These are phyloP conservation scores for Carex scoparia DNA, from an alignment of 176 grass and related monocot genomes.

Conservation along the genomic window DNA sequence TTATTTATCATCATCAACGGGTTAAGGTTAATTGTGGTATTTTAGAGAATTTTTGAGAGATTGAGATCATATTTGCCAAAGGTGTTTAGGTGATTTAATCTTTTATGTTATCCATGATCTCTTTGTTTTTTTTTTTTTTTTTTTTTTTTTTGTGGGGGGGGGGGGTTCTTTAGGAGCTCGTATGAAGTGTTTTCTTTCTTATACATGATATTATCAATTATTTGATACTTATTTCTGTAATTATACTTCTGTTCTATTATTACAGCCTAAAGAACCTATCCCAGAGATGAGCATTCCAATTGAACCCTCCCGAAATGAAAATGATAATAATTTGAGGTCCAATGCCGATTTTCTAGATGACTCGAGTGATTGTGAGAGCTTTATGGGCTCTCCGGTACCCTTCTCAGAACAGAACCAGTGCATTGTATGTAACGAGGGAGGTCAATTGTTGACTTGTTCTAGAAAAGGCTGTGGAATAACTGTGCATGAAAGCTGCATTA, in stretches of 20 bases:
- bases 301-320: neutral
- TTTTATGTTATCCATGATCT: neutral
- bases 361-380: neutral
- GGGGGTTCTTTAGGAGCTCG: neutral
- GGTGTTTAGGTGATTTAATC: neutral
- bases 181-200: neutral
- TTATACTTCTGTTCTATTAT: neutral
- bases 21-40: neutral
- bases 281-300: neutral
- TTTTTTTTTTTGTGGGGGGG: neutral
- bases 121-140: neutral
- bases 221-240: neutral
- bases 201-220: neutral
- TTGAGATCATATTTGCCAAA: neutral
- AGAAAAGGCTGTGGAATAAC: constrained; percentile 18
- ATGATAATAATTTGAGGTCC: constrained; percentile 6
- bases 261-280: constrained; percentile 7
- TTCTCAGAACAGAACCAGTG: constrained; percentile 15
- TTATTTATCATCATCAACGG: neutral
- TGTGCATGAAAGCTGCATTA: constrained; percentile 22
- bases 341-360: neutral
- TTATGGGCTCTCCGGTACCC: neutral
- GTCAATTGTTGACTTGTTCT: constrained; percentile 19
- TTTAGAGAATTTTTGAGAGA: neutral
- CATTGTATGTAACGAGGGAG: constrained; percentile 15